These are phyloP conservation scores for Asterophora parasitica DNA, from an alignment of 768 basidiomycete species.

Conservation along the genomic window DNA sequence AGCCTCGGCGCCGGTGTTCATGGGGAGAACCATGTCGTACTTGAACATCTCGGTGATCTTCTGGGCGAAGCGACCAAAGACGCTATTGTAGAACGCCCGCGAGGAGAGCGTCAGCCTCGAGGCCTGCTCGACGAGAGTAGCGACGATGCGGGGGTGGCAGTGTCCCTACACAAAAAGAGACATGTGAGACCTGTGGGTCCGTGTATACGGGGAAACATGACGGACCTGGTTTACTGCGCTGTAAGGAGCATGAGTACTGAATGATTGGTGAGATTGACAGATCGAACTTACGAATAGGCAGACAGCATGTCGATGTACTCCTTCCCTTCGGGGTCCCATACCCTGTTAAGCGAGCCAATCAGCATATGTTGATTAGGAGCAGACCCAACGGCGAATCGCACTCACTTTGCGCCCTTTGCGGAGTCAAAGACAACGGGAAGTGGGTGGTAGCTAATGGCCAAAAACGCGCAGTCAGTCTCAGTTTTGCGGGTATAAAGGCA, in stretches of 20 bases:
- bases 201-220: conserved; percentile 12
- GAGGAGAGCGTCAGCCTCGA: conserved; percentile 90
- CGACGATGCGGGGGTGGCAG: conserved; percentile 87
- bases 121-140: conserved; percentile 77
- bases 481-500: conserved; percentile 21
- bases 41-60: conserved; percentile 79
- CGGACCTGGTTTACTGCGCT: conserved; percentile 86
- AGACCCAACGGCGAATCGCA: conserved; percentile 35
- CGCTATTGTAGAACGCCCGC: conserved; percentile 92
- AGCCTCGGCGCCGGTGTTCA: conserved; percentile 99
- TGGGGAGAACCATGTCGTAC: conserved; percentile 94
- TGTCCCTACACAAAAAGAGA: conserved; percentile 52
- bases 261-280: background rate
- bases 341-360: conserved; percentile 32
- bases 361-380: conserved; percentile 5
- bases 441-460: conserved; percentile 83
- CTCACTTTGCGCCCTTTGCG: conserved; percentile 86
- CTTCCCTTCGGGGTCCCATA: conserved; percentile 93
- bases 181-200: conserved; percentile 4
- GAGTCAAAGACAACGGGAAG: conserved; percentile 91
- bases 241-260: conserved; percentile 9
- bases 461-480: conserved; percentile 38
- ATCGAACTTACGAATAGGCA: conserved; percentile 79
- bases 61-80: conserved; percentile 87
- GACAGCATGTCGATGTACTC: conserved; percentile 98